Base-by-base conservation (phyloP, 2,329 filamentous ascomycete species). In the Fusarium pininemorale region DNA sequence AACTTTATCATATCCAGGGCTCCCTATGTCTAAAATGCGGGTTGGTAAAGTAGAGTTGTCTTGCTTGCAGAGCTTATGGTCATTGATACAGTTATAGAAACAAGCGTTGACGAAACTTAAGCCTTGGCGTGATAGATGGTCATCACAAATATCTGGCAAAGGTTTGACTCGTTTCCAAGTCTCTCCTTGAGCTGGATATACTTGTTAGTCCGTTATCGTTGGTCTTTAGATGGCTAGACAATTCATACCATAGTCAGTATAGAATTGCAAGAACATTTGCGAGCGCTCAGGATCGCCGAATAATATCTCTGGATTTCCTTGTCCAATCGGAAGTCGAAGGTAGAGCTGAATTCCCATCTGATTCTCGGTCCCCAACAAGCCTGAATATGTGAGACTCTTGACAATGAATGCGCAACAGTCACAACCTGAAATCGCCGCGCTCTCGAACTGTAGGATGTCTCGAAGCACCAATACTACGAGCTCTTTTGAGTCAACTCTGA, bases 241-340 rank as follows among this genome's bases (percentile, higher is more conserved):
- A 14, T 10, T 26, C 61, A 28, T 61, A 75, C 73, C 32, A 11
- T 53, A 11, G 11, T 67, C 39, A 7, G 66, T 70, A 12, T 72
- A 75, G 3, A 75, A 20, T 37, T 75, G 74, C 8, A 69, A 26
- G 16, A 63, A 66, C 5, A 55, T 42, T n/a, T 32, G 47, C 28
- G 47, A 42, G 7, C 38, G 24, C 8, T 24, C 45, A 13, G 39
- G 20, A 7, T 50, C n/a, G 13, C 22, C 28, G 16, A 72, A 61
- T 3, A 63, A 39, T 54, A 76, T 53, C 32, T 76, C 74, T 41
- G 72, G 64, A 32, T 68, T 74, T 7, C 74, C 74, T 11, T 30
- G 47, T 13, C 41, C 47, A 22, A 67, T 70, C 0, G 73, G 63
- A 32, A 74, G 68, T 18, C 68, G 57, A 3, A 76, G 39, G 35